A percentile compares a stretch with the other conserved stretches of the same genome.
These are phyloP conservation scores for Amaranthus palmeri DNA, from an alignment of 148 eudicot genomes.

Conservation along the genomic window DNA sequence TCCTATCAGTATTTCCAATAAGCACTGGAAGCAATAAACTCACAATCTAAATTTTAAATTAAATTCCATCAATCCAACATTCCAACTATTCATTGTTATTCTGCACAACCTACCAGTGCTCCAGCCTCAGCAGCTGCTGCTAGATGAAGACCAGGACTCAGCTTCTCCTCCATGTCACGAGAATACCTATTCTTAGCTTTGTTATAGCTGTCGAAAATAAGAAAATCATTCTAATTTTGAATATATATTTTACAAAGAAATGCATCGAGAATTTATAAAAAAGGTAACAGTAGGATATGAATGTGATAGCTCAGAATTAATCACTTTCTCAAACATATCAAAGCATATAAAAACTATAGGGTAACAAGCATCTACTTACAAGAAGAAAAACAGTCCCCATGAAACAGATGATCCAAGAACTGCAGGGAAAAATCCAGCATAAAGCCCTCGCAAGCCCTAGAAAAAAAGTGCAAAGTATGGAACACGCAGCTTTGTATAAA, in stretches of 20 bases:
- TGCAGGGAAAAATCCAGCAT: constrained; percentile 91
- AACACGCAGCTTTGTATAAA: background rate
- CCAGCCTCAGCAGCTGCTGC: constrained; percentile 99
- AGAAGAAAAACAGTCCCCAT: constrained; percentile 95
- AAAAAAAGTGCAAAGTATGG: constrained; percentile 2
- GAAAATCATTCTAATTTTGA: background rate
- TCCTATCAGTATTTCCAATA: background rate
- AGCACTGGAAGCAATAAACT: background rate
- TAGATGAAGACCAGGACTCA: constrained; percentile 77
- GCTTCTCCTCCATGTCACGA: constrained; percentile 41
- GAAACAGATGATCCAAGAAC: constrained; percentile 92
- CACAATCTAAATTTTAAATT: background rate
- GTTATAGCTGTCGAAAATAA: constrained; percentile 52
- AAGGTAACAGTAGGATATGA: background rate
- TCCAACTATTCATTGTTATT: background rate
- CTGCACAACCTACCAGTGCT: constrained; percentile 63
- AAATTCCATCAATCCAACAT: background rate
- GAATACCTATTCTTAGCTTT: constrained; percentile 87
- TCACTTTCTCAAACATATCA: background rate
- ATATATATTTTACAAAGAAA: background rate
- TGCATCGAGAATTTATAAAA: background rate
- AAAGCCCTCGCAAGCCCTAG: constrained; percentile 91
- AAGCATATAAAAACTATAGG: background rate
- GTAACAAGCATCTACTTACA: constrained; percentile 48
- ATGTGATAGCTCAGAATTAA: too few relatives aligned